Base-by-base conservation (phyloP, 2,329 filamentous ascomycete species). In the Rhynchosporium agropyri region DNA sequence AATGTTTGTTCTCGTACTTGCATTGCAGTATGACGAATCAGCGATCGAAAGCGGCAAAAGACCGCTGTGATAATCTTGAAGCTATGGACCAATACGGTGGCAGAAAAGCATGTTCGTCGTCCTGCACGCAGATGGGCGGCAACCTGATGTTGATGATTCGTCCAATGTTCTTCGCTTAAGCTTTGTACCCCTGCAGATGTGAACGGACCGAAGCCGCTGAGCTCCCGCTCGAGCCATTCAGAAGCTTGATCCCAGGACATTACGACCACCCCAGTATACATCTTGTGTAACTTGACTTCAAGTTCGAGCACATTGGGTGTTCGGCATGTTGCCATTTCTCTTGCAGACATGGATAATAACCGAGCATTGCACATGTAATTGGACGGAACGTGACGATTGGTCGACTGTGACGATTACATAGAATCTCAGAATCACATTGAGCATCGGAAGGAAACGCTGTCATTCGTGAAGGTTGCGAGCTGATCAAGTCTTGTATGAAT, bases 71-170 rank as follows among this genome's bases (percentile, higher is more conserved):
- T 67, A 43, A 28, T 13, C 54, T 38, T 10, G 9, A 38, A 31
- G 20, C 33, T 36, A 45, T 42, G 15, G 48, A 53, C 67, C 67
- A 69, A 69, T 69, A 59, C 64, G 61, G 50, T 38, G 36, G 6
- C 33, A 13, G 8, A 7, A 33, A n/a, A 63, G 60, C 26, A 43
- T 26, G 33, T 42, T 42, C 42, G 42, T 68, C 15, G 48, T 15
- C n/a, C n/a, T n/a, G n/a, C n/a, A n/a, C n/a, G n/a, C n/a, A n/a
- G n/a, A n/a, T n/a, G n/a, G 73, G 73, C 73, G 73, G 70, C 60
- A 73, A 74, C 36, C 57, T 10, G 42, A 29, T 31, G 53, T 12
- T 33, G 29, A 20, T 71, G 62, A 74, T 73, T 74, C 64, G 72
- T 56, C 59, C 36, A n/a, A 8, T 51, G 26, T 15, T 13, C 40